A percentile compares a stretch with the other conserved stretches of the same genome.
Evolutionary conservation across 768 basidiomycete genomes (phyloP).

Genomic region (Suillus tomentosus): DNA sequence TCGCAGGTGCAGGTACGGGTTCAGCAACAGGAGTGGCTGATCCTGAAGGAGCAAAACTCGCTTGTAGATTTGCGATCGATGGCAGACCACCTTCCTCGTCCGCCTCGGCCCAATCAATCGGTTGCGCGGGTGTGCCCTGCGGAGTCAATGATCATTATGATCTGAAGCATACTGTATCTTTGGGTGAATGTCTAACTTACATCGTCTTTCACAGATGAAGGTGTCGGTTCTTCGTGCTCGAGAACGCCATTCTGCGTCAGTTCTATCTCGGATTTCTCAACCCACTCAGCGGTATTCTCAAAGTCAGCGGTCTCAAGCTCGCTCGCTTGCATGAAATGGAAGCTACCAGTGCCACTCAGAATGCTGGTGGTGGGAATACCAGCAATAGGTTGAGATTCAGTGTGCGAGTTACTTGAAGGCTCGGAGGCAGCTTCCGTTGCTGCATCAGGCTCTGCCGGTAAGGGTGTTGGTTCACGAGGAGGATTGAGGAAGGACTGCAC

Average conservation of each 20-base stretch:
- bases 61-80: slow-evolving; percentile 74
- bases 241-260: slow-evolving; percentile 18
- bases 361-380: slow-evolving; percentile 37
- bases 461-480: slow-evolving; percentile 34
- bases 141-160: slow-evolving; percentile 5
- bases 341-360: slow-evolving; percentile 50
- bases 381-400: slow-evolving; percentile 30
- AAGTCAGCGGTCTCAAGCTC: slow-evolving; percentile 63
- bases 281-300: slow-evolving; percentile 58
- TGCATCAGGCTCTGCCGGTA: slow-evolving; percentile 36
- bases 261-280: slow-evolving; percentile 48
- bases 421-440: slow-evolving; percentile 30
- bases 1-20: slow-evolving; percentile 23
- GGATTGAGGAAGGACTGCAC: slow-evolving; percentile 54
- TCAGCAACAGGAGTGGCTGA: slow-evolving; percentile 60
- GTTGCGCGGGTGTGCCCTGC: slow-evolving; percentile 28
- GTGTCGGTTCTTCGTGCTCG: slow-evolving; percentile 1
- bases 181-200: slow-evolving; percentile 1
- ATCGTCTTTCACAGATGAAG: slow-evolving; percentile 1
- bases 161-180: not conserved
- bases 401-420: slow-evolving; percentile 5
- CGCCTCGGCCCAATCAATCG: slow-evolving; percentile 77
- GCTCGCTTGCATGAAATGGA: slow-evolving; percentile 83
- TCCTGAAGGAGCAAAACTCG: slow-evolving; percentile 74
- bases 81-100: slow-evolving; percentile 81